Conservation (phyloP, 2,329 filamentous ascomycete genomes). For the Pseudogymnoascus sp. region DNA sequence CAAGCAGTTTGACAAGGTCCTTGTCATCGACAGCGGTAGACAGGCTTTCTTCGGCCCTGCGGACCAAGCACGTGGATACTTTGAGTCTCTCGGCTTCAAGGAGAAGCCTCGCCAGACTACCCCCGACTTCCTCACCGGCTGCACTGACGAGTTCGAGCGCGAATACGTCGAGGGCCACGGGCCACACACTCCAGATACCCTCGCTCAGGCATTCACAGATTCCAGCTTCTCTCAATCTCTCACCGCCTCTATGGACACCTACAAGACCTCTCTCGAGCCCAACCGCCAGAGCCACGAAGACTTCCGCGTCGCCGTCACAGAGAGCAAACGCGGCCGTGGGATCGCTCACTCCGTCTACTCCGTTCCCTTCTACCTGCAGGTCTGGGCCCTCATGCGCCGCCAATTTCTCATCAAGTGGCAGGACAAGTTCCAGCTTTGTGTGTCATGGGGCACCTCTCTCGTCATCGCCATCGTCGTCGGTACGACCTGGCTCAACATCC, state of each 20-base stretch:
- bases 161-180: constrained; percentile 42
- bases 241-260: constrained; percentile 52
- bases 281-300: constrained; percentile 16
- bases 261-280: constrained; percentile 43
- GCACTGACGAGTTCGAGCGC: constrained; percentile 39
- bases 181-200: constrained; percentile 50
- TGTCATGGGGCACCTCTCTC: constrained; percentile 53
- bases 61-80: constrained; percentile 53
- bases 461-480: constrained; percentile 55
- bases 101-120: constrained; percentile 56
- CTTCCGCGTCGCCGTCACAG: constrained; percentile 21
- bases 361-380: constrained; percentile 45
- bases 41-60: constrained; percentile 58
- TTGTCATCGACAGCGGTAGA: constrained; percentile 59
- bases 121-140: constrained; percentile 58
- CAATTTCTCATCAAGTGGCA: constrained; percentile 62
- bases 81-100: constrained; percentile 57
- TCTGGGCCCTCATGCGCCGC: constrained; percentile 48
- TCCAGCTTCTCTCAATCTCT: constrained; percentile 37
- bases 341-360: constrained; percentile 25
- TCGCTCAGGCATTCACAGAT: constrained; percentile 38
- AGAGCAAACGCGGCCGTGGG: not conserved
- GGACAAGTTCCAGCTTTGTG: constrained; percentile 55
- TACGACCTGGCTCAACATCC: constrained; percentile 61
- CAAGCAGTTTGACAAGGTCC: constrained; percentile 62